A percentile compares a stretch with the other conserved stretches of the same genome.
Evolutionary conservation across 257 asterid species (phyloP).

Genomic region (Fraxinus anomala): DNA sequence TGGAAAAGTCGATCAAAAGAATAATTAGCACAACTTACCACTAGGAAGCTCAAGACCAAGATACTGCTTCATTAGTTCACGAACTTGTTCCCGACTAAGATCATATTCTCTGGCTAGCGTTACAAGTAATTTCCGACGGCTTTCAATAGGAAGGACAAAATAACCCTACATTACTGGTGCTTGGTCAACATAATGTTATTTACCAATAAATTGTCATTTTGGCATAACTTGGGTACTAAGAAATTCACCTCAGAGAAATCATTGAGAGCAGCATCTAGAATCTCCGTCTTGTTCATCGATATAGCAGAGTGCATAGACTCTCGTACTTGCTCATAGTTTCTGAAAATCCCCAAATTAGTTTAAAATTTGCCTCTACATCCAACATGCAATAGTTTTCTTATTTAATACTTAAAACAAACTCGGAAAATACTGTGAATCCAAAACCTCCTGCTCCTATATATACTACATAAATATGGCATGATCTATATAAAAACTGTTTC

Average conservation of each 20-base stretch:
- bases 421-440: not conserved
- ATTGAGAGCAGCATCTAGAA: constrained; percentile 70
- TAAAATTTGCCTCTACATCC: constrained; percentile 17
- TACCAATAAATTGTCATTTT: constrained; percentile 8
- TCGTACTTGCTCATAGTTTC: constrained; percentile 59
- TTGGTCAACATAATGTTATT: constrained; percentile 18
- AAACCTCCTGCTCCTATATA: not conserved
- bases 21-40: constrained; percentile 48
- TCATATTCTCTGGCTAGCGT: constrained; percentile 78
- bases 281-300: constrained; percentile 74
- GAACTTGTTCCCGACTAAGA: constrained; percentile 74
- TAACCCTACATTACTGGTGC: constrained; percentile 64
- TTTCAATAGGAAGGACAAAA: constrained; percentile 58
- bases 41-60: constrained; percentile 78
- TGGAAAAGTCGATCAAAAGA: constrained; percentile 6
- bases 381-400: not conserved
- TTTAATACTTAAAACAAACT: not conserved
- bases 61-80: constrained; percentile 83
- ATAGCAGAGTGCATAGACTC: constrained; percentile 75
- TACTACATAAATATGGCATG: not conserved
- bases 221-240: not conserved
- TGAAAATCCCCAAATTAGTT: constrained; percentile 33
- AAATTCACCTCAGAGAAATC: constrained; percentile 71
- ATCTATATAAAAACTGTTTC: not conserved
- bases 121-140: constrained; percentile 55